Conservation (phyloP, 2,329 filamentous ascomycete genomes). For the Sporothrix protearum region DNA sequence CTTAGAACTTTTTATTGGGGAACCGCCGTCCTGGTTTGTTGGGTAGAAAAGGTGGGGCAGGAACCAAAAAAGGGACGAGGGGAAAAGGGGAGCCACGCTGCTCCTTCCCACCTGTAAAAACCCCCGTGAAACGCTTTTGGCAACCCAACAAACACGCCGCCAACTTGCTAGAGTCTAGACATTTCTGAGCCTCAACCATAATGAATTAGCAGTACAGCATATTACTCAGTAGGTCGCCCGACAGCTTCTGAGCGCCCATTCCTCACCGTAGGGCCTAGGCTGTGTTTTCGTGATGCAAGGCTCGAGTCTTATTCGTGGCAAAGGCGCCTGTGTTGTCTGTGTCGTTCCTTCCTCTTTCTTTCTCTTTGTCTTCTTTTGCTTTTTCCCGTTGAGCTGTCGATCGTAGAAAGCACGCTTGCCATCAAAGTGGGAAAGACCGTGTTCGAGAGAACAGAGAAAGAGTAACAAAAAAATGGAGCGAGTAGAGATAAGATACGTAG, state of each 20-base stretch:
- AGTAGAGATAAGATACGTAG: constrained; percentile 12
- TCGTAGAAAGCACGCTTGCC: neutral
- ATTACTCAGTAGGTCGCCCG: neutral
- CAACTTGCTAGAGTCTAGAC: neutral
- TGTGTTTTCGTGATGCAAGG: neutral
- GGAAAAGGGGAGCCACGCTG: neutral
- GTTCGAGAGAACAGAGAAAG: neutral
- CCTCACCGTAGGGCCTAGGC: constrained; percentile 1
- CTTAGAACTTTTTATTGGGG: constrained; percentile 4
- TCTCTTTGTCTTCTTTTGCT: neutral
- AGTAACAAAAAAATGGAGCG: neutral
- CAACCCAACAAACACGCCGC: constrained; percentile 13
- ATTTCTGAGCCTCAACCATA: neutral
- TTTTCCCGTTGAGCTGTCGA: neutral
- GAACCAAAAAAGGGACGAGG: neutral
- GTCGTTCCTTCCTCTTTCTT: neutral
- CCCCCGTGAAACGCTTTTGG: neutral
- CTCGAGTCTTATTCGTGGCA: constrained; percentile 13
- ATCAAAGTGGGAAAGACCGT: neutral
- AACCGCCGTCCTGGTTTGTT: constrained; percentile 5
- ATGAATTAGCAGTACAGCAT: neutral
- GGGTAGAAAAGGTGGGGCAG: constrained; percentile 16
- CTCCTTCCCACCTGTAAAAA: neutral
- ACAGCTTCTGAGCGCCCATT: neutral
- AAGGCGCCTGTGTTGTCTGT: neutral